Evolutionary conservation across 108 stramenopile species (phyloP), one percentile per base, ranked within the genome.

Genomic region (Craspedostauros australis): DNA sequence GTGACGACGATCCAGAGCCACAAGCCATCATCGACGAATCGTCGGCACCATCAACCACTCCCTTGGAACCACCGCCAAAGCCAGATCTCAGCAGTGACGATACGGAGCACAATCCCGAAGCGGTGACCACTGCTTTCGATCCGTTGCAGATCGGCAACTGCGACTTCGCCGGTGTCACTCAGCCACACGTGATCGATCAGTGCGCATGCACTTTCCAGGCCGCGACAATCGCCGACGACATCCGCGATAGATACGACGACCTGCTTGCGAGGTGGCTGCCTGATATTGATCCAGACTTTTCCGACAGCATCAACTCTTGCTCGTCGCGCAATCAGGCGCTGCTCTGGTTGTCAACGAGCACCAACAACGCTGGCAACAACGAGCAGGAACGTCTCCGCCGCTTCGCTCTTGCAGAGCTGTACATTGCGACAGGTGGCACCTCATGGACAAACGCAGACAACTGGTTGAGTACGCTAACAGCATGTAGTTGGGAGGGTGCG

Each of bases 111-210:
- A 44, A 58, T 19, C 32, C 31, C 18, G 36, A 38, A 21, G 66
- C 66, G 24, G 51, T 42, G 16, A 60, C 58, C 0, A 68, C 66
- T 6, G 33, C 43, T 15, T 39, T 68, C 27, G 57, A 33, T 24
- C 36, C 46, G 3, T 34, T 68, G 2, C 28, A 27, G n/a, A n/a
- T n/a, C 18, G 50, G 43, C 9, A 46, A 39, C 39, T 68, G 66
- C 46, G 31, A 49, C 50, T 60, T 68, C 19, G 7, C 22, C 20
- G 36, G 15, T 4, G 25, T 48, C 12, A 15, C 30, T 22, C 66
- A 68, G 40, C 66, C 66, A 8, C 37, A 68, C 26, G 42, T 68
- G 12, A 68, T 68, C 34, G 66, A 68, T 39, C 66, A 68, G 20
- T 68, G 66, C 58, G 31, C 14, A 28, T 68, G 66, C 1, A 14